A percentile compares a stretch with the other conserved stretches of the same genome.
Conservation (phyloP, 331 rosid species). For the Malus hybrid region DNA sequence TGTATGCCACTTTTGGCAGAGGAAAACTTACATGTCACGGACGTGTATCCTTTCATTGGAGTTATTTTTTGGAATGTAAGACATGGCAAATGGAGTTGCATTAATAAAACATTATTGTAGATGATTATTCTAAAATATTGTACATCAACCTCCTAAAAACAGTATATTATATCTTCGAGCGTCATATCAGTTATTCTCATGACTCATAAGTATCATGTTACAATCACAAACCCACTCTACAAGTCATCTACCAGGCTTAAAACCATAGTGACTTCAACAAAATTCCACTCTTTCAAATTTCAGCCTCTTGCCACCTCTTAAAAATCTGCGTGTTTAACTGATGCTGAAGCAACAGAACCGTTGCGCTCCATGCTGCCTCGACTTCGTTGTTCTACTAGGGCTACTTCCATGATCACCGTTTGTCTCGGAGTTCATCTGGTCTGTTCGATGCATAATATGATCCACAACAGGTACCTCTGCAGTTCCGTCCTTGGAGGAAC, state of each 20-base stretch:
- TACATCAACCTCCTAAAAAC: not conserved
- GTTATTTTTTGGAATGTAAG: no score
- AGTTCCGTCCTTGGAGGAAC: slow-evolving; percentile 18
- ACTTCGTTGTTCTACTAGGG: slow-evolving; percentile 12
- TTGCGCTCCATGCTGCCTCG: slow-evolving; percentile 17
- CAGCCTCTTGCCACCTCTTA: not conserved
- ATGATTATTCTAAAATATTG: not conserved
- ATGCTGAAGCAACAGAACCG: slow-evolving; percentile 31
- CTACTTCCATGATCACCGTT: slow-evolving; percentile 18
- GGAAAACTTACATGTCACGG: not conserved
- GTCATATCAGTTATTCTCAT: not conserved
- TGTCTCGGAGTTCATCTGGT: slow-evolving; percentile 8
- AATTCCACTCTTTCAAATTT: not conserved
- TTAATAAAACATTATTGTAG: not conserved
- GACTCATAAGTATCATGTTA: not conserved
- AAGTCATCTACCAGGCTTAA: not conserved
- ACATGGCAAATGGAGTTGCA: no score
- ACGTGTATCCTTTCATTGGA: no score
- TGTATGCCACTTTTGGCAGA: not conserved
- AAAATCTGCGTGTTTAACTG: not conserved
- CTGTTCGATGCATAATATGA: slow-evolving; percentile 1
- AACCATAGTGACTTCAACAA: slow-evolving; percentile 2
- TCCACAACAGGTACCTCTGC: slow-evolving; percentile 7
- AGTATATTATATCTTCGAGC: not conserved
- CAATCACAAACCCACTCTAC: not conserved